Percentiles rank a stretch among this genome's conserved stretches.
These are phyloP conservation scores for Penicillium crystallinum DNA, from an alignment of 495 filamentous ascomycete genomes.

Conservation along the genomic window DNA sequence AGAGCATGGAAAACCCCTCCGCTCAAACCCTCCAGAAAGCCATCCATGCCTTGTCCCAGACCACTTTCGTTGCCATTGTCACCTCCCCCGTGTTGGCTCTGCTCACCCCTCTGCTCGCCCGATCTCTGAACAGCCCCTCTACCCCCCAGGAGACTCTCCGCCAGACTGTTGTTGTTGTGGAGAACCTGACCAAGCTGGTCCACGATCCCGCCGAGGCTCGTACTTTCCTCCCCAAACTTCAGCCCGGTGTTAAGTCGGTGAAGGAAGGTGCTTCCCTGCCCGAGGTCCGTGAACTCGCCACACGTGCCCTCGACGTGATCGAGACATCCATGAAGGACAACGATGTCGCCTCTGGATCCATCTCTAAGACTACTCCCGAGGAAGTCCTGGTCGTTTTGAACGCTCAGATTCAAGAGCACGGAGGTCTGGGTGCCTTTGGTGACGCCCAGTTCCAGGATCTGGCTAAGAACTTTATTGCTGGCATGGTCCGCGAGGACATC, in stretches of 20 bases:
- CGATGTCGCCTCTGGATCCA: constrained; percentile 49
- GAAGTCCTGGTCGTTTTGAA: constrained; percentile 74
- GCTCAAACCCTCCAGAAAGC: constrained; percentile 86
- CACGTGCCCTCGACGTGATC: constrained; percentile 77
- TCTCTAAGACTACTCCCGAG: constrained; percentile 65
- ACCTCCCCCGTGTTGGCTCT: constrained; percentile 98
- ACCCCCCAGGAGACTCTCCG: constrained; percentile 93
- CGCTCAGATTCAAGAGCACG: constrained; percentile 63
- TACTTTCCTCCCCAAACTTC: constrained; percentile 92
- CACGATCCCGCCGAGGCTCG: constrained; percentile 96
- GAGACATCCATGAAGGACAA: constrained; percentile 85
- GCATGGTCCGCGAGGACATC: constrained; percentile 85
- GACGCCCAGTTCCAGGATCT: constrained; percentile 59
- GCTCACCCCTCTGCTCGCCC: constrained; percentile 89
- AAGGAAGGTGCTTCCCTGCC: constrained; percentile 84
- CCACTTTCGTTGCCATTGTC: constrained; percentile 96
- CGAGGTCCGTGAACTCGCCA: constrained; percentile 88
- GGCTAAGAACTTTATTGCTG: constrained; percentile 67
- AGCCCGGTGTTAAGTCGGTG: constrained; percentile 87
- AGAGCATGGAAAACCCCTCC: constrained; percentile 92
- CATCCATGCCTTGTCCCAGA: constrained; percentile 94
- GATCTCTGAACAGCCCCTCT: constrained; percentile 80
- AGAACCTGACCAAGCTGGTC: constrained; percentile 97
- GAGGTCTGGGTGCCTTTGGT: constrained; percentile 55
- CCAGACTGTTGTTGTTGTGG: constrained; percentile 95